Evolutionary conservation across 2,329 filamentous ascomycete genomes (phyloP), one percentile per base, ranked within the genome.

Genomic region (Stemphylium vesicarium): DNA sequence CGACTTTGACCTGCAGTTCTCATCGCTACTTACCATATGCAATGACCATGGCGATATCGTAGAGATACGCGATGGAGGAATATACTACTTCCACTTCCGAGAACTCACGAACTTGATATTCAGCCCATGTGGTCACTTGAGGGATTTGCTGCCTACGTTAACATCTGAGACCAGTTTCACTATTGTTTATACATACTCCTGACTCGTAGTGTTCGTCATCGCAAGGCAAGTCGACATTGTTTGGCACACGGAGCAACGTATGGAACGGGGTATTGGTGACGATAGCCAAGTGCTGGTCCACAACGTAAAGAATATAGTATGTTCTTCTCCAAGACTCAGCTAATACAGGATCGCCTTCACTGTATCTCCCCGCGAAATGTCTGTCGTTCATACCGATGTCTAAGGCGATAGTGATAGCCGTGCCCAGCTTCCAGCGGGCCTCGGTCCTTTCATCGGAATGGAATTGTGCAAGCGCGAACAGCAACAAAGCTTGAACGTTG

Each of bases 301-400:
- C 82, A 20, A 91, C 81, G 66, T 88, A 91, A 5, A 90, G 60
- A 64, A 85, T 90, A 89, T 92, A 96, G 90, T 91, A 97, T 0
- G 92, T 96, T 48, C 93, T 83, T 24, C 92, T 85, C 84, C 91
- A 89, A 68, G 88, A 92, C 75, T 97, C 93, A 70, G 93, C 90
- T 2, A 93, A 72, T 1, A 92, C 80, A 0, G 85, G 81, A 56
- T 88, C 84, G 2, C 85, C 84, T 37, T 82, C 80, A 9, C 89
- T 87, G 67, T 91, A 81, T 2, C 80, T 74, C 0, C 79, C 76
- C 0, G 91, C 88, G 72, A 88, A 96, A 0, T 82, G 80, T 46
- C 83, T 80, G n/a, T 84, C 84, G 69, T 96, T 88, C 77, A 97
- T 85, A 0, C 88, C 87, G n/a, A 96, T 82, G 52, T 91, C 85